These are phyloP conservation scores for Eutrema yunnanense DNA, from an alignment of 345 rosid genomes.

Conservation along the genomic window DNA sequence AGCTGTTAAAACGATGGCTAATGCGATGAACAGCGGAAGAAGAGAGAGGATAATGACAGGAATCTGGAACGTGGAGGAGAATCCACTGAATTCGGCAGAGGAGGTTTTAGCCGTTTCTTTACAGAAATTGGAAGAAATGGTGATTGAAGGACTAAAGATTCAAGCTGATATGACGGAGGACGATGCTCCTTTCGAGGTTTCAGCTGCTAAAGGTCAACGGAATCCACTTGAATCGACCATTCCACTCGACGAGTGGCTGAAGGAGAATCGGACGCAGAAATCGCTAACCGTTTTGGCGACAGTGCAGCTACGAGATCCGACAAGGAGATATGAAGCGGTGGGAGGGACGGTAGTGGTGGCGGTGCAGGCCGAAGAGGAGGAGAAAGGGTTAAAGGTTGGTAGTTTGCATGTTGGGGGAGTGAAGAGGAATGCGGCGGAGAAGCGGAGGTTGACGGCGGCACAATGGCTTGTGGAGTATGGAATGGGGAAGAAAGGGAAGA, in stretches of 20 bases:
- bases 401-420: conserved; percentile 74
- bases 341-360: conserved; percentile 68
- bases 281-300: conserved; percentile 42
- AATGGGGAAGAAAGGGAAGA: conserved; percentile 55
- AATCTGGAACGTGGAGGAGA: conserved; percentile 72
- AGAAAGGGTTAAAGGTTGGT: conserved; percentile 50
- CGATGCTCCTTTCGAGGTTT: conserved; percentile 71
- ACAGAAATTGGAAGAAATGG: conserved; percentile 81
- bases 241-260: conserved; percentile 68
- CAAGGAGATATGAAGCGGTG: conserved; percentile 77
- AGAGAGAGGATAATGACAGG: conserved; percentile 79
- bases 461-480: conserved; percentile 85
- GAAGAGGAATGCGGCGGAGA: conserved; percentile 58
- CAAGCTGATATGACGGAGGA: conserved; percentile 84
- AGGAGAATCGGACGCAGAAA: conserved; percentile 32
- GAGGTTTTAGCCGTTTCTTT: conserved; percentile 69
- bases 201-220: conserved; percentile 42
- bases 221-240: conserved; percentile 51
- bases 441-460: conserved; percentile 71
- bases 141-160: conserved; percentile 73
- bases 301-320: conserved; percentile 79
- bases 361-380: conserved; percentile 41
- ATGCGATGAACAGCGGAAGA: conserved; percentile 63
- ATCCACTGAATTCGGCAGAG: conserved; percentile 44
- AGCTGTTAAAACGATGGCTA: conserved; percentile 69